Evolutionary conservation across 176 grass and related monocot species (phyloP).

Genomic region (Dendrocalamus sinicus): DNA sequence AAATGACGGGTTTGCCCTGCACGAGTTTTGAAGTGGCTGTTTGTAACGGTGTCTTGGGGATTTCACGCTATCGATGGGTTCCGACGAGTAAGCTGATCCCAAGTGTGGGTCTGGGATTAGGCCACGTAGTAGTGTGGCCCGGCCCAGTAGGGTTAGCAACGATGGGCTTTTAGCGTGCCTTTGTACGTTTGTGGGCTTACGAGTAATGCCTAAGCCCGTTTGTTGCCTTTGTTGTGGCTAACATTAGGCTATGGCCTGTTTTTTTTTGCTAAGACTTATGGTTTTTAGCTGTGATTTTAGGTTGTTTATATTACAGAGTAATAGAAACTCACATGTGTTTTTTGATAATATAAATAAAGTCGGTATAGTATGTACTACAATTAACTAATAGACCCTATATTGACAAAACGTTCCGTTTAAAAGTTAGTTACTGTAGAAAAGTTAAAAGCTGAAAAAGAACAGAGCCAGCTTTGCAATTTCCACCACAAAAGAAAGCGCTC

Average conservation of each 20-base stretch:
- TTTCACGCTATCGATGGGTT: neutral
- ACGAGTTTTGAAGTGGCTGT: neutral
- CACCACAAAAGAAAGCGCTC: too few species aligned
- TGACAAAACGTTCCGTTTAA: too few species aligned
- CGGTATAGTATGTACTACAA: too few species aligned
- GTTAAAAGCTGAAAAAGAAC: too few species aligned
- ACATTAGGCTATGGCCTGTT: too few species aligned
- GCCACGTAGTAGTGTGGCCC: neutral
- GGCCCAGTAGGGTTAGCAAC: neutral
- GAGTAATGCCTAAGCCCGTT: neutral
- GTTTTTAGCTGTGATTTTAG: too few species aligned
- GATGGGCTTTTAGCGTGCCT: neutral
- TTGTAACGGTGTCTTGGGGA: neutral
- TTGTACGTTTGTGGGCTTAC: neutral
- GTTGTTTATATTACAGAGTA: too few species aligned
- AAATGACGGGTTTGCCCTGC: neutral
- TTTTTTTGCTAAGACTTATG: too few species aligned
- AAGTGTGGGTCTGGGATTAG: slow-evolving; percentile 6
- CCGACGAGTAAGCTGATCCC: neutral
- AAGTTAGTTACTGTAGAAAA: too few species aligned
- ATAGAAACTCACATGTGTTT: too few species aligned
- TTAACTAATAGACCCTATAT: too few species aligned
- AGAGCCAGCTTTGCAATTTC: neutral
- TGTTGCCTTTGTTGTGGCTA: neutral
- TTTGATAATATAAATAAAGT: too few species aligned